A percentile compares a stretch with the other conserved stretches of the same genome.
Evolutionary conservation across 495 filamentous ascomycete genomes (phyloP).

Genomic region (Aspergillus saccharolyticus): DNA sequence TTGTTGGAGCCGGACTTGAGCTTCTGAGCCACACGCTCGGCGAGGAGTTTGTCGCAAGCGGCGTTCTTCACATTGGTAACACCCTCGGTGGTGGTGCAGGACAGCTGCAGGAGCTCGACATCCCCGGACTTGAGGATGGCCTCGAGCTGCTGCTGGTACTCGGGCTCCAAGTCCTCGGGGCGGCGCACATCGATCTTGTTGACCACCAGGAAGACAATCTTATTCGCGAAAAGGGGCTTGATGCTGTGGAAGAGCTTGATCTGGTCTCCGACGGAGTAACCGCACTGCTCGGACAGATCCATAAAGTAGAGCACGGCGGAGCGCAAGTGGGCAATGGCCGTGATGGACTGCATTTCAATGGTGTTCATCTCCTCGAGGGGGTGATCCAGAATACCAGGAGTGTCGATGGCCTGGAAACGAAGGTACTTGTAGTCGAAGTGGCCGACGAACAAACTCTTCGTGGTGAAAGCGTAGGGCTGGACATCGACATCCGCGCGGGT

Average conservation of each 20-base stretch:
- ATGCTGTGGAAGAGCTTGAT: slow-evolving; percentile 92
- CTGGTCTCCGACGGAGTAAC: slow-evolving; percentile 87
- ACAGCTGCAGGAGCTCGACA: slow-evolving; percentile 85
- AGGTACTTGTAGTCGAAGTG: slow-evolving; percentile 99
- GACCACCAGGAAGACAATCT: slow-evolving; percentile 90
- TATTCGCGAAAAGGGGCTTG: slow-evolving; percentile 94
- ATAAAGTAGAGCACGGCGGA: slow-evolving; percentile 97
- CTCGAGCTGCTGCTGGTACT: slow-evolving; percentile 72
- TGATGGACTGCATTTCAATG: slow-evolving; percentile 98
- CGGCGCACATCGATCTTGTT: slow-evolving; percentile 95
- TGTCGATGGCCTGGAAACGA: slow-evolving; percentile 86
- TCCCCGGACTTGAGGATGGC: slow-evolving; percentile 75
- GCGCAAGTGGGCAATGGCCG: slow-evolving; percentile 91
- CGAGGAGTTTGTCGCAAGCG: slow-evolving; percentile 87
- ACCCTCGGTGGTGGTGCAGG: slow-evolving; percentile 92
- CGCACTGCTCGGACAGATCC: slow-evolving; percentile 96
- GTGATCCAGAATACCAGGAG: slow-evolving; percentile 92
- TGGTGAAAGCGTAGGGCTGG: slow-evolving; percentile 98
- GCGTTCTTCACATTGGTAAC: slow-evolving; percentile 92
- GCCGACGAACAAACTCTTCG: slow-evolving; percentile 93
- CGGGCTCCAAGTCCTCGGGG: slow-evolving; percentile 82
- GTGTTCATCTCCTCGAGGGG: slow-evolving; percentile 99
- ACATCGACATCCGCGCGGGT: slow-evolving; percentile 96
- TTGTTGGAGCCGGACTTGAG: slow-evolving; percentile 80
- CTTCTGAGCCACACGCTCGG: slow-evolving; percentile 89